Percentiles rank a stretch among this genome's conserved stretches.
phyloP scores from a whole-genome alignment of 2,329 filamentous ascomycete species.

The Fusarium longipes region DNA sequence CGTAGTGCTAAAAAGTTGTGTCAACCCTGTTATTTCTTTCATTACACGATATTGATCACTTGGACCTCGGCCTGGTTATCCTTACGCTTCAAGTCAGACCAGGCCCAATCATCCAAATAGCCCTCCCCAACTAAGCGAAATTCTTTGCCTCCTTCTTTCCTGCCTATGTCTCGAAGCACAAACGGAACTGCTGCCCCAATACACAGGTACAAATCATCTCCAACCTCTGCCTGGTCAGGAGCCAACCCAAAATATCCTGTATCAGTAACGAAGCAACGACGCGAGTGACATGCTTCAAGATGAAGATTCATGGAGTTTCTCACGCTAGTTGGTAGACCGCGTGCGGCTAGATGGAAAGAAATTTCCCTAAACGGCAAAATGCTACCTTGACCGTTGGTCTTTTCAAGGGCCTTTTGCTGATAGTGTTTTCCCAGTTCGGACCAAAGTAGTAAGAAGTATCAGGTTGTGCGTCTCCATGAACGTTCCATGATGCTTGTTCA shows the following conservation, averaged over 20 bases:
- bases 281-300: neutral
- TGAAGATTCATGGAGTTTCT: fast-evolving
- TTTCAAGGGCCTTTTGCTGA: neutral
- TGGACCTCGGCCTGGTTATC: neutral
- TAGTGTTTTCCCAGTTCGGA: neutral
- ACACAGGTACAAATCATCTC: fast-evolving
- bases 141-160: fast-evolving
- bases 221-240: neutral
- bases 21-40: neutral
- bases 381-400: neutral
- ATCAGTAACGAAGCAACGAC: neutral
- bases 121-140: neutral
- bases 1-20: neutral
- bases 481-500: no score
- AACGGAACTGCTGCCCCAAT: neutral
- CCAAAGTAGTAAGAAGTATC: neutral
- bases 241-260: neutral
- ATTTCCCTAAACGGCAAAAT: neutral
- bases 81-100: neutral
- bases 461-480: no score
- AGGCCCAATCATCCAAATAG: neutral
- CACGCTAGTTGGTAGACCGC: neutral
- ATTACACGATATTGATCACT: neutral
- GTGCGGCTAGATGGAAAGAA: neutral
- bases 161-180: fast-evolving